Conservation (phyloP, 306 rosid genomes). For the Purshia tridentata region DNA sequence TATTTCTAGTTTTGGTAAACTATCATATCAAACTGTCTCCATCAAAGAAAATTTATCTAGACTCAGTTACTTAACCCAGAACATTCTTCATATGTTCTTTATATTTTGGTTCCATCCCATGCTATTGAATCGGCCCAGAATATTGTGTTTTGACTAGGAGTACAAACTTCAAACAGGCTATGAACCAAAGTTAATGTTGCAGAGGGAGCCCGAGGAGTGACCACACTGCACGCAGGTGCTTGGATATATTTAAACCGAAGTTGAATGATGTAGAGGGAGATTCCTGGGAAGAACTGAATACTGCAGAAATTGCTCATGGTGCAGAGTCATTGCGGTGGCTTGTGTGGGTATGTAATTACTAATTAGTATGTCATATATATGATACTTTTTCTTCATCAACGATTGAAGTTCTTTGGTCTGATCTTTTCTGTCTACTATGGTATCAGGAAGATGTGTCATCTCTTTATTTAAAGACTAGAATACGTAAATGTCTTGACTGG, state of each 20-base stretch:
- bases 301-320: slow-evolving; percentile 61
- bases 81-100: not conserved
- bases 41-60: not conserved
- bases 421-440: not conserved
- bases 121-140: slow-evolving; percentile 13
- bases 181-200: slow-evolving; percentile 69
- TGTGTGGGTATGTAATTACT: slow-evolving; percentile 63
- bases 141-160: slow-evolving; percentile 46
- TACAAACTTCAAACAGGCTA: slow-evolving; percentile 58
- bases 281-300: slow-evolving; percentile 90
- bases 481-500: not conserved
- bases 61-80: not conserved
- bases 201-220: slow-evolving; percentile 91
- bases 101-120: slow-evolving; percentile 1
- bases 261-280: slow-evolving; percentile 70
- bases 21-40: not conserved
- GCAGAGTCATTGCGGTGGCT: slow-evolving; percentile 83
- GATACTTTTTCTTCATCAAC: not conserved
- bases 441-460: not conserved
- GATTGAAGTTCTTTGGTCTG: not conserved
- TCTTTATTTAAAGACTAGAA: not conserved
- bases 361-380: not conserved
- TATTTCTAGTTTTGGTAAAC: not conserved
- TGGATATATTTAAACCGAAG: slow-evolving; percentile 73
- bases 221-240: slow-evolving; percentile 67